Evolutionary conservation across 441 rosid species (phyloP).

Genomic region (Theobroma grandiflorum): DNA sequence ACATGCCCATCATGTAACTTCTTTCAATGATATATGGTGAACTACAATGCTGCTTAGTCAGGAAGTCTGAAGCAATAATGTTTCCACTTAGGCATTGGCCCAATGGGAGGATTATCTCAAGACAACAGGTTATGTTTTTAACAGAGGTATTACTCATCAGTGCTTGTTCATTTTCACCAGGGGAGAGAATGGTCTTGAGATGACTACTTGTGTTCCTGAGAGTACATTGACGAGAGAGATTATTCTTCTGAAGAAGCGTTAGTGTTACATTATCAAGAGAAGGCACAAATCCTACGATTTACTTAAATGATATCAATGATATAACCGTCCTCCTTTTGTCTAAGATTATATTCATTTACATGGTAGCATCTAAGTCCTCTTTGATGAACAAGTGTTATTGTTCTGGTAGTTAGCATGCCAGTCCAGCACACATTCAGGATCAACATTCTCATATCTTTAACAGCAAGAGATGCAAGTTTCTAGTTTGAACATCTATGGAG

Average conservation of each 20-base stretch:
- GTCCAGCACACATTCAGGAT: not conserved
- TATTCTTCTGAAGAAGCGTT: no score
- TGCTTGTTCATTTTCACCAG: not conserved
- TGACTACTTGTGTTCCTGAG: no score
- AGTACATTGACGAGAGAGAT: no score
- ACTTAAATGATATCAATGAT: not conserved
- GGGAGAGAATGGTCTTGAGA: no score
- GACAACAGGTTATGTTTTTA: not conserved
- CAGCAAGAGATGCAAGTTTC: not conserved
- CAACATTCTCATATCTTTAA: not conserved
- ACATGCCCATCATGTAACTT: constrained; percentile 73
- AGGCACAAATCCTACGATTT: no score
- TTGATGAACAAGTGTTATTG: not conserved
- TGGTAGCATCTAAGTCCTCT: not conserved
- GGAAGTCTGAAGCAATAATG: not conserved
- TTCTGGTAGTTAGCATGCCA: not conserved
- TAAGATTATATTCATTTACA: not conserved
- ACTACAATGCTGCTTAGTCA: not conserved
- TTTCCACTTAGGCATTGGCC: not conserved
- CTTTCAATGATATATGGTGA: not conserved
- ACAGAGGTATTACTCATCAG: not conserved
- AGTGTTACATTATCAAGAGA: no score
- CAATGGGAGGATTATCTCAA: not conserved
- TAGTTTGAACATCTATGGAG: not conserved
- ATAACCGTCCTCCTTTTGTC: not conserved